These are phyloP conservation scores for Gossypium trilobum DNA, from an alignment of 441 rosid species.

Conservation along the genomic window DNA sequence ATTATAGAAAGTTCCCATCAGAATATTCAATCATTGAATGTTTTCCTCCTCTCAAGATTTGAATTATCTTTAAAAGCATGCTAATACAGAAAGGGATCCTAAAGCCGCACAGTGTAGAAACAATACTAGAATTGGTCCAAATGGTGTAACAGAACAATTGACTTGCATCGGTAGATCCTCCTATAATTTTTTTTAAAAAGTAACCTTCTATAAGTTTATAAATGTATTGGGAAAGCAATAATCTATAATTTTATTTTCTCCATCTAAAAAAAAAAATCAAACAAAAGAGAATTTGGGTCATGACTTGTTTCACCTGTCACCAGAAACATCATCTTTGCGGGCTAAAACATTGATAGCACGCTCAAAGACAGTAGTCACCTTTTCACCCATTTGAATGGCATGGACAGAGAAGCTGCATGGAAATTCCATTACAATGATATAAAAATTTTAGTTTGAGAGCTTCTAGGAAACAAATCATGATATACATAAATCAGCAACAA, in stretches of 20 bases:
- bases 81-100: neutral
- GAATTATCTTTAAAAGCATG: constrained; percentile 2
- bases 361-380: constrained; percentile 78
- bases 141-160: neutral
- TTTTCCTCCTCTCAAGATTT: neutral
- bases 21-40: neutral
- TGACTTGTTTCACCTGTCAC: constrained; percentile 40
- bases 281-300: neutral
- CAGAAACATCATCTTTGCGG: constrained; percentile 62
- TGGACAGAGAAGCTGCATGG: constrained; percentile 76
- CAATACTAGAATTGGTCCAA: neutral
- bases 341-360: constrained; percentile 71
- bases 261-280: constrained; percentile 10
- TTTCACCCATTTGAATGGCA: constrained; percentile 86
- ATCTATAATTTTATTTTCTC: neutral
- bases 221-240: neutral
- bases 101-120: neutral
- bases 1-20: neutral
- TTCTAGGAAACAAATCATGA: constrained; percentile 2
- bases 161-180: neutral
- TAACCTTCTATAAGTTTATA: neutral
- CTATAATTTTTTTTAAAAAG: neutral
- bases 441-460: constrained; percentile 9
- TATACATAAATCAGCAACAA: constrained; percentile 10
- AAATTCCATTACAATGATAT: constrained; percentile 9